Conservation (phyloP, 108 stramenopile genomes). For the Conticribra guillardii region DNA sequence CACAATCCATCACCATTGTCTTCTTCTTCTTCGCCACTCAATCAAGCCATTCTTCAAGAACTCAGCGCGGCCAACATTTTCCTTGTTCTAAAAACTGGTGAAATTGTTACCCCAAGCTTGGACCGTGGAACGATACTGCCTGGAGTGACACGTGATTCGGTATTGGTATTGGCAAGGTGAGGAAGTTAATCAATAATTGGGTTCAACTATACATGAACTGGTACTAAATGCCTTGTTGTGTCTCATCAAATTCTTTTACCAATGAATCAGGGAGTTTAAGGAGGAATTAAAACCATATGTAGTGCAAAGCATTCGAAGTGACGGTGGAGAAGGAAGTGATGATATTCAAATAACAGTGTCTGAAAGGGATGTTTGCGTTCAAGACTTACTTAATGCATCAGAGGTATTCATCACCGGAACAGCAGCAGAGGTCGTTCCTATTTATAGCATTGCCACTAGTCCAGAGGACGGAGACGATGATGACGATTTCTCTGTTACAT, state of each 20-base stretch:
- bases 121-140: constrained; percentile 83
- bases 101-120: constrained; percentile 82
- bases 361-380: constrained; percentile 75
- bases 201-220: too few relatives aligned
- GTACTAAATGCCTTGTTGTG: too few relatives aligned
- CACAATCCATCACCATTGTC: constrained; percentile 43
- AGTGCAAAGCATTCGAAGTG: constrained; percentile 45
- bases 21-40: constrained; percentile 12
- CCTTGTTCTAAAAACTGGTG: constrained; percentile 77
- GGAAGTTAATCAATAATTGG: too few relatives aligned
- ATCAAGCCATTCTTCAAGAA: constrained; percentile 75
- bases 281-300: constrained; percentile 68
- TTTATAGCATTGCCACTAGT: constrained; percentile 74
- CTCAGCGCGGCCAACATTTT: constrained; percentile 85
- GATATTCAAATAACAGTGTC: constrained; percentile 51
- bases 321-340: constrained; percentile 33
- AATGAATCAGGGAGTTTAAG: constrained; percentile 61
- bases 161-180: constrained; percentile 64
- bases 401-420: constrained; percentile 86
- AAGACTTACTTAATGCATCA: constrained; percentile 70
- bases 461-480: constrained; percentile 60
- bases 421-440: constrained; percentile 79
- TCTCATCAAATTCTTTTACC: too few relatives aligned
- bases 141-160: constrained; percentile 79
- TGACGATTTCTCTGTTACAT: constrained; percentile 54